Evolutionary conservation across 352 stramenopile genomes (phyloP).

Genomic region (Globisporangium sylvaticum): DNA sequence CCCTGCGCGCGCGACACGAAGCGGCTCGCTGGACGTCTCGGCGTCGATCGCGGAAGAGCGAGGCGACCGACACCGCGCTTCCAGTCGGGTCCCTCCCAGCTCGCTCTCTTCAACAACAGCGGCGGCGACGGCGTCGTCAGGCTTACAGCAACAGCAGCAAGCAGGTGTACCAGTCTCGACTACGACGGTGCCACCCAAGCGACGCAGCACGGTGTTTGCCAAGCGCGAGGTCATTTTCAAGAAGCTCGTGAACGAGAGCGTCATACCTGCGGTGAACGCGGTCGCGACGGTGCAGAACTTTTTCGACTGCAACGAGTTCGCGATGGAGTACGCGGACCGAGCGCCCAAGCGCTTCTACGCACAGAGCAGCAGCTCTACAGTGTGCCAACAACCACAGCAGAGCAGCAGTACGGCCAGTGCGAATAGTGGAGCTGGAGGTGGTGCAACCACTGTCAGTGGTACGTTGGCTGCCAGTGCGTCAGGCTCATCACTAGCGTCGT

Average conservation of each 20-base stretch:
- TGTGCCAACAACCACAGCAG: neutral
- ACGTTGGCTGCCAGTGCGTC: neutral
- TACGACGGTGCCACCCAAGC: neutral
- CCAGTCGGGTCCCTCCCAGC: neutral
- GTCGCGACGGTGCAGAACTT: slow-evolving; percentile 9
- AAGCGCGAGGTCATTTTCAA: slow-evolving; percentile 29
- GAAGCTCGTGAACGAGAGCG: slow-evolving; percentile 38
- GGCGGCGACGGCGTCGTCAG: neutral
- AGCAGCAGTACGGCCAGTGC: neutral
- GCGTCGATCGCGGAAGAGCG: slow-evolving; percentile 7
- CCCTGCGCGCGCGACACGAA: neutral
- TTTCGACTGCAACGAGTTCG: slow-evolving; percentile 53
- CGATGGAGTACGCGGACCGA: slow-evolving; percentile 55
- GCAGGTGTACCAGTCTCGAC: neutral
- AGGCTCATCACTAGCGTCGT: neutral
- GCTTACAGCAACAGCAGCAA: slow-evolving; percentile 14
- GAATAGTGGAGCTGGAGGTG: neutral
- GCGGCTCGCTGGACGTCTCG: neutral
- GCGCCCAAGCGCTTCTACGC: slow-evolving; percentile 23
- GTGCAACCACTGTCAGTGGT: neutral
- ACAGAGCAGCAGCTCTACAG: neutral
- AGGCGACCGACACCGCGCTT: neutral
- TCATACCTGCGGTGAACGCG: slow-evolving; percentile 13
- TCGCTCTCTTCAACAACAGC: neutral
- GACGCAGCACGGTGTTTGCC: slow-evolving; percentile 7